Percentiles rank a stretch among this genome's conserved stretches.
These are phyloP conservation scores for Leishmania guyanensis DNA, from an alignment of 208 protist genomes.

Conservation along the genomic window DNA sequence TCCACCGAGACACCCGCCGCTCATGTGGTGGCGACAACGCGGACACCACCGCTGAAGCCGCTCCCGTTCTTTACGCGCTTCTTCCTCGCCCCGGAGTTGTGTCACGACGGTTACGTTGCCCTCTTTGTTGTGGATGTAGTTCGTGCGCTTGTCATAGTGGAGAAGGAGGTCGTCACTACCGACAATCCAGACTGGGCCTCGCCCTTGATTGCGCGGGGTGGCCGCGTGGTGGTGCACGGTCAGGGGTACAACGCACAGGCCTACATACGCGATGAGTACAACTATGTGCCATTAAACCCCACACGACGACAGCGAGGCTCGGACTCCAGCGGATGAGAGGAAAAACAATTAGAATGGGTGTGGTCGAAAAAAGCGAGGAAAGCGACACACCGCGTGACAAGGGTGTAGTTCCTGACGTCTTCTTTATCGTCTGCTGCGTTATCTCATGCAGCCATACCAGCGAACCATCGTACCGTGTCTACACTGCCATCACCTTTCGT, in stretches of 20 bases:
- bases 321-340: background rate
- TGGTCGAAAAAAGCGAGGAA: background rate
- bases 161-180: constrained; percentile 43
- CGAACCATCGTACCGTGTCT: background rate
- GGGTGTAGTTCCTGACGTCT: background rate
- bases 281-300: constrained; percentile 22
- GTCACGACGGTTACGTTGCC: constrained; percentile 48
- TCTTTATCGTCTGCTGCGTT: background rate
- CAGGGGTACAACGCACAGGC: constrained; percentile 52
- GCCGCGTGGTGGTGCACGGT: constrained; percentile 37
- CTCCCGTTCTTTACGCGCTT: constrained; percentile 56
- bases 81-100: constrained; percentile 76
- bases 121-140: constrained; percentile 72
- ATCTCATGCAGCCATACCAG: background rate
- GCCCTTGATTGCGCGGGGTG: constrained; percentile 31
- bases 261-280: constrained; percentile 41
- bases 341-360: background rate
- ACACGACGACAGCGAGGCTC: constrained; percentile 12
- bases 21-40: background rate
- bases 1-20: background rate
- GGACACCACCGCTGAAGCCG: constrained; percentile 19
- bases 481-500: background rate
- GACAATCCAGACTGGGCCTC: constrained; percentile 50
- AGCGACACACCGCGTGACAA: background rate
- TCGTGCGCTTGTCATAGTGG: constrained; percentile 69